Percentiles rank a stretch among this genome's conserved stretches.
These are phyloP conservation scores for Naganishia liquefaciens DNA, from an alignment of 1,284 basidiomycete species.

Conservation along the genomic window DNA sequence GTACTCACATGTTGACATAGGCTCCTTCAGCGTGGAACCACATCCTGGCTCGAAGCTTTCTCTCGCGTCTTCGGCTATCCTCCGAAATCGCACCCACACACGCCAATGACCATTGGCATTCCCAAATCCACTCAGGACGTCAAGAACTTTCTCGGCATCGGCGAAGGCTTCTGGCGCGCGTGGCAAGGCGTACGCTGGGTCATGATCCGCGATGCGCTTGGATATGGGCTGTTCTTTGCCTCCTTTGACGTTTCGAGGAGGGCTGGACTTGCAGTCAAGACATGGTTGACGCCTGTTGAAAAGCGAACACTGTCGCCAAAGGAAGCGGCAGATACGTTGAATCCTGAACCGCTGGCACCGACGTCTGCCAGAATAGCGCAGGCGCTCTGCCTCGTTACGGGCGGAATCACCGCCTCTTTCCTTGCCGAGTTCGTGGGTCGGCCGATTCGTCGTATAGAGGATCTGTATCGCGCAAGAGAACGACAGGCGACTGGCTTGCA, in stretches of 20 bases:
- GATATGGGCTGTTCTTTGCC: slow-evolving; percentile 53
- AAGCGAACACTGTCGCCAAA: slow-evolving; percentile 8
- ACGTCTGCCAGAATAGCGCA: slow-evolving; percentile 50
- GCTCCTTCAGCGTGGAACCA: slow-evolving; percentile 32
- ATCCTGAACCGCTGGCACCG: slow-evolving; percentile 35
- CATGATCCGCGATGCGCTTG: slow-evolving; percentile 30
- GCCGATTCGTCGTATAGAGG: slow-evolving; percentile 41
- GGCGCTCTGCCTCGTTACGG: slow-evolving; percentile 49
- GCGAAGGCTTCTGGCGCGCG: slow-evolving; percentile 27
- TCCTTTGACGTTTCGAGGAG: slow-evolving; percentile 51
- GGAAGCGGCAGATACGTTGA: slow-evolving; percentile 12
- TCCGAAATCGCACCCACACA: slow-evolving; percentile 4
- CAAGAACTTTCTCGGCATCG: slow-evolving; percentile 31
- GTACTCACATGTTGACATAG: neutral
- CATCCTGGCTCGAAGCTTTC: slow-evolving; percentile 33
- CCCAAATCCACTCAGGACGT: slow-evolving; percentile 30
- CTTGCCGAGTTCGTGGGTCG: slow-evolving; percentile 46
- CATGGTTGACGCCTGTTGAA: slow-evolving; percentile 34
- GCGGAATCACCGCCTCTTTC: slow-evolving; percentile 48
- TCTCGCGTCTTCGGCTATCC: slow-evolving; percentile 31
- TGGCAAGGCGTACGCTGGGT: slow-evolving; percentile 32
- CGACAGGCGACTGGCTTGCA: slow-evolving; percentile 27
- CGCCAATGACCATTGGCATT: slow-evolving; percentile 19
- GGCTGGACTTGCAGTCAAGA: slow-evolving; percentile 48
- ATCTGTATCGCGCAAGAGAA: slow-evolving; percentile 20